These are phyloP conservation scores for Ceratocystis ficicola DNA, from an alignment of 2,329 filamentous ascomycete genomes.

Conservation along the genomic window DNA sequence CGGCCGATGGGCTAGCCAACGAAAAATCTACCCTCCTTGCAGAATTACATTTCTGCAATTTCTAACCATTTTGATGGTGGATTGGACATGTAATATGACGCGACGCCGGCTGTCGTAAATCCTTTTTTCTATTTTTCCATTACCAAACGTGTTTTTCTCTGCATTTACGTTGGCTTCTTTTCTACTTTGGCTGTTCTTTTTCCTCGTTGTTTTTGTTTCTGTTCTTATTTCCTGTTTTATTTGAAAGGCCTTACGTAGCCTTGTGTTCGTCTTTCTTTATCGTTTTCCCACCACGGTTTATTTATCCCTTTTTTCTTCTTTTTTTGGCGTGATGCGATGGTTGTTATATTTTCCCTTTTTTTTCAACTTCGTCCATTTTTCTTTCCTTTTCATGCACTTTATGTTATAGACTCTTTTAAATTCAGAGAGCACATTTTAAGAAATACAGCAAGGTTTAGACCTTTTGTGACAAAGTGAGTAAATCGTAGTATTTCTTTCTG, in stretches of 20 bases:
- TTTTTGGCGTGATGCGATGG: slow-evolving; percentile 18
- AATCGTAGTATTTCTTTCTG: no score
- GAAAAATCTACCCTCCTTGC: slow-evolving; percentile 32
- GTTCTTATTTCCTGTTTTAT: slow-evolving; percentile 8
- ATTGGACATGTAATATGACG: slow-evolving; percentile 15
- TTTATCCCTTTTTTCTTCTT: slow-evolving; percentile 15
- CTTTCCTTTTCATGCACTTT: slow-evolving; percentile 8
- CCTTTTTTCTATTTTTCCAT: slow-evolving; percentile 9
- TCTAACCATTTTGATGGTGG: neutral
- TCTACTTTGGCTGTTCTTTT: slow-evolving; percentile 22
- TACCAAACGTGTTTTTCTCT: slow-evolving; percentile 13
- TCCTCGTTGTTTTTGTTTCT: slow-evolving; percentile 9
- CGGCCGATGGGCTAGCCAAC: slow-evolving; percentile 10
- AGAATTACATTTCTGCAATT: slow-evolving; percentile 26
- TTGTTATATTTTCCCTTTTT: slow-evolving; percentile 12
- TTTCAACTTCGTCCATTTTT: slow-evolving; percentile 3
- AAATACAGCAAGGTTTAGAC: neutral
- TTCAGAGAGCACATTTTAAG: slow-evolving; percentile 10
- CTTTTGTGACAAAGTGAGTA: no score
- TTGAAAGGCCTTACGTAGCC: slow-evolving; percentile 13
- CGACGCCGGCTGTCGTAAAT: slow-evolving; percentile 12
- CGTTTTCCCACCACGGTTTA: slow-evolving; percentile 4
- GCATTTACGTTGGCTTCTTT: slow-evolving; percentile 23
- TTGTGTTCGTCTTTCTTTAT: slow-evolving; percentile 17
- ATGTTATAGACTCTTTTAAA: slow-evolving; percentile 21